A percentile compares a stretch with the other conserved stretches of the same genome.
These are phyloP conservation scores for Mycena galericulata DNA, from an alignment of 768 basidiomycete genomes.

Conservation along the genomic window DNA sequence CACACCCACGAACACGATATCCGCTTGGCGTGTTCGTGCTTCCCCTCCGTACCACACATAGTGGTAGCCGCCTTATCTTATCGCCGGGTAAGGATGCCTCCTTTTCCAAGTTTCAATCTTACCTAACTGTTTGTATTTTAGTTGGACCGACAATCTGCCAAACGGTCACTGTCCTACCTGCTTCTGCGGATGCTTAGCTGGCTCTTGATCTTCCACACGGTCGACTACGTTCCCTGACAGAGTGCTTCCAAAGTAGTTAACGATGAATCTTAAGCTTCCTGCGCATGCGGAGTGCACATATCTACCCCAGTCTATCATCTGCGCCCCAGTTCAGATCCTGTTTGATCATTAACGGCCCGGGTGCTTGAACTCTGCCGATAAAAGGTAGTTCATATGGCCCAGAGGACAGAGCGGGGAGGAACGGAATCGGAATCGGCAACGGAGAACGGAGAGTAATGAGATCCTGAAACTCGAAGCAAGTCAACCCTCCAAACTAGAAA, in stretches of 20 bases:
- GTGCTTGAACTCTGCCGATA: conserved; percentile 1
- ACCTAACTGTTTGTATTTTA: conserved; percentile 13
- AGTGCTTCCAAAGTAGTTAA: conserved; percentile 9
- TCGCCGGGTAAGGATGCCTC: conserved; percentile 15
- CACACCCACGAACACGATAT: too few species aligned
- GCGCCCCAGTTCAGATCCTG: not conserved
- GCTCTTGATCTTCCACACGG: not conserved
- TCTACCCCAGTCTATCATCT: not conserved
- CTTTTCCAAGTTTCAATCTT: conserved; percentile 13
- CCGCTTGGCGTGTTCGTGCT: too few species aligned
- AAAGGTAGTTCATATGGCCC: not conserved
- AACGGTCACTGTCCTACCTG: conserved; percentile 13
- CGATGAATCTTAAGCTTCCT: conserved; percentile 3
- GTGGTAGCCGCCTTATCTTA: too few species aligned
- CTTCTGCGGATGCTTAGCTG: conserved; percentile 8
- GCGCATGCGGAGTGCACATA: conserved; percentile 1
- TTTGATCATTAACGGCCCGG: not conserved
- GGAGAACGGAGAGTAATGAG: too few species aligned
- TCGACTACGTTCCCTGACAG: not conserved
- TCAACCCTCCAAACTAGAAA: too few species aligned
- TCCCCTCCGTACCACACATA: too few species aligned
- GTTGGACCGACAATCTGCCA: conserved; percentile 18
- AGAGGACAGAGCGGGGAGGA: too few species aligned
- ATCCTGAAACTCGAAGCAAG: too few species aligned
- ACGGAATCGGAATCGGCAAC: too few species aligned